phyloP scores from a whole-genome alignment of 805 yeast genomes.

The Zygosaccharomyces bailii region DNA sequence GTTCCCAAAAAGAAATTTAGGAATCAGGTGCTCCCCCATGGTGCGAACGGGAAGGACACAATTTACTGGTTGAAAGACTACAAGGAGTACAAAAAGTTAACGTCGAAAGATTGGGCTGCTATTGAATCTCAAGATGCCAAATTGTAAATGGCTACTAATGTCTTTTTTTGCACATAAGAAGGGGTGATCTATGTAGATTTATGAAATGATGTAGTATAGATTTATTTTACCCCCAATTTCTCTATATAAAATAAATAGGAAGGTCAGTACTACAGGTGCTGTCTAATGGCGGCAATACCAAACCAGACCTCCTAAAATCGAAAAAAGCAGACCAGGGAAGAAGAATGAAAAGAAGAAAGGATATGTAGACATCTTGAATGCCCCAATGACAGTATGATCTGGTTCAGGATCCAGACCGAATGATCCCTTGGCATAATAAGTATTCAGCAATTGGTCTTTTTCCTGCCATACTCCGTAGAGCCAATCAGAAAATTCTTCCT shows the following conservation, averaged over 20 bases:
- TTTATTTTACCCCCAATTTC: neutral
- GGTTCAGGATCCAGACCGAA: constrained; percentile 36
- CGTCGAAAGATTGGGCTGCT: constrained; percentile 52
- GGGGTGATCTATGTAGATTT: neutral
- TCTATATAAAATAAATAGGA: neutral
- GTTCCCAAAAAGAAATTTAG: constrained; percentile 66
- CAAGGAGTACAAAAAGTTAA: constrained; percentile 51
- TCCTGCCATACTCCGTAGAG: constrained; percentile 65
- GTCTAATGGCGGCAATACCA: constrained; percentile 1
- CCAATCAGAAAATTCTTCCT: constrained; percentile 73
- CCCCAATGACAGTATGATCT: constrained; percentile 20
- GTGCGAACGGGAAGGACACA: constrained; percentile 53
- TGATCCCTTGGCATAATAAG: constrained; percentile 53
- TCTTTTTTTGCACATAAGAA: neutral
- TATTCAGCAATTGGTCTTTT: constrained; percentile 71
- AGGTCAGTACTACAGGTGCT: no score
- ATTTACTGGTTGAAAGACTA: constrained; percentile 68
- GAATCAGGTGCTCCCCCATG: constrained; percentile 66
- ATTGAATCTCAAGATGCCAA: constrained; percentile 31
- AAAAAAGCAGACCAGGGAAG: constrained; percentile 12
- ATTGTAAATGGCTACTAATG: constrained; percentile 15
- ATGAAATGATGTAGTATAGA: neutral
- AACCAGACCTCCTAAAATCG: constrained; percentile 19
- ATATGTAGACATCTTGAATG: constrained; percentile 21
- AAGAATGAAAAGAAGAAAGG: constrained; percentile 10